Evolutionary conservation across 2,329 filamentous ascomycete species (phyloP).

Genomic region (Stagonosporopsis rhizophila): DNA sequence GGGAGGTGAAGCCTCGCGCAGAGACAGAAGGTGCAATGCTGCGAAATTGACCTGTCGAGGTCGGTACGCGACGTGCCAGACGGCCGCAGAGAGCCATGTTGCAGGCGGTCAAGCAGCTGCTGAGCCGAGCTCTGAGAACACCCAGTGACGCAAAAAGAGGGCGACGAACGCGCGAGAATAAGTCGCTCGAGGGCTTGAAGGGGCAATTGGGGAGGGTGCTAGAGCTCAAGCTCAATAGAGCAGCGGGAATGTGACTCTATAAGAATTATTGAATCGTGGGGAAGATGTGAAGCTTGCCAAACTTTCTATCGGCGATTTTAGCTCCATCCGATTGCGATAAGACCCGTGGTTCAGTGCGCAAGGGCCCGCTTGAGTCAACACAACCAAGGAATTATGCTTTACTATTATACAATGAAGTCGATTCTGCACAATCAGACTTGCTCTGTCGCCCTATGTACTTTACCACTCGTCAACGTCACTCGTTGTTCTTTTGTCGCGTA

Average conservation of each 20-base stretch:
- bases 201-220: conserved; percentile 40
- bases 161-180: conserved; percentile 28
- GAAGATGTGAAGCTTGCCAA: conserved; percentile 42
- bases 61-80: conserved; percentile 51
- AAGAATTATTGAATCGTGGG: conserved; percentile 42
- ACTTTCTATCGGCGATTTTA: conserved; percentile 39
- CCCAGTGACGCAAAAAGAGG: conserved; percentile 21
- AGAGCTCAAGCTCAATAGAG: conserved; percentile 40
- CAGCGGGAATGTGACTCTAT: conserved; percentile 38
- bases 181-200: conserved; percentile 27
- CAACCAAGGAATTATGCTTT: conserved; percentile 8
- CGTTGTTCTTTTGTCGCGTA: neutral
- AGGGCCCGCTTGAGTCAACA: conserved; percentile 17
- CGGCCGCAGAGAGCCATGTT: conserved; percentile 52
- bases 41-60: conserved; percentile 44
- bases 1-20: conserved; percentile 43
- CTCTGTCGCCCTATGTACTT: neutral
- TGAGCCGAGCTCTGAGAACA: conserved; percentile 41
- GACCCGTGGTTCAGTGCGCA: conserved; percentile 18
- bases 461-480: neutral
- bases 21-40: conserved; percentile 37
- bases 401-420: neutral
- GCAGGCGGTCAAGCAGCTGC: conserved; percentile 41
- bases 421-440: neutral
- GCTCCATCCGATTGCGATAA: conserved; percentile 39